phyloP scores from a whole-genome alignment of 2,329 filamentous ascomycete species.

The Lachnellula occidentalis region DNA sequence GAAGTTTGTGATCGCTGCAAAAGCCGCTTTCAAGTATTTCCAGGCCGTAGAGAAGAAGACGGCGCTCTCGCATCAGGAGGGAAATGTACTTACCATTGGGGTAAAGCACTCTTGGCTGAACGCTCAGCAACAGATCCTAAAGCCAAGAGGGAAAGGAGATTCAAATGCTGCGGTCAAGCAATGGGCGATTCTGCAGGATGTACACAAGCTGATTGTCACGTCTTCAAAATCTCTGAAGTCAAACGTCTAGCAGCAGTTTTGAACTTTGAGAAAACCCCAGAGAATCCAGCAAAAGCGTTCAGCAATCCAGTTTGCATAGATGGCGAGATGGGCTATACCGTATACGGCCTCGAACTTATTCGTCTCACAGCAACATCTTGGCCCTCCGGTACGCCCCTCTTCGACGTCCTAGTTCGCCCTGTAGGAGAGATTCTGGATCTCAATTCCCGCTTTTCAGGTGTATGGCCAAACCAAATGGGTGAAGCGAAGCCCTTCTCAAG shows the following conservation, averaged over 20 bases:
- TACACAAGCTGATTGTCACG: constrained; percentile 64
- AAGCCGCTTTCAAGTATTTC: constrained; percentile 86
- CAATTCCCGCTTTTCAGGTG: constrained; percentile 88
- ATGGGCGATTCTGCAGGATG: constrained; percentile 73
- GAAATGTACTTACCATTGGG: constrained; percentile 75
- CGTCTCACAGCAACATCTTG: constrained; percentile 85
- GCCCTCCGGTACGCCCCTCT: constrained; percentile 67
- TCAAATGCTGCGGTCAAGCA: constrained; percentile 72
- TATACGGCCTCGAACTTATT: constrained; percentile 79
- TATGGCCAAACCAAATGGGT: constrained; percentile 70
- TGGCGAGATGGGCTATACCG: constrained; percentile 97
- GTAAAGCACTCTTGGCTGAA: constrained; percentile 55
- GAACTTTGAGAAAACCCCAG: constrained; percentile 75
- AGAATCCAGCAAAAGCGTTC: constrained; percentile 46
- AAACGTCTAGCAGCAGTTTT: constrained; percentile 72
- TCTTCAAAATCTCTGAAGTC: constrained; percentile 76
- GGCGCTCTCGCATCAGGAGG: constrained; percentile 72
- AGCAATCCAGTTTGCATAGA: constrained; percentile 77
- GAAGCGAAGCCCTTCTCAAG: constrained; percentile 55
- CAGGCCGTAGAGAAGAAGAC: constrained; percentile 73
- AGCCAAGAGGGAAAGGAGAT: constrained; percentile 55
- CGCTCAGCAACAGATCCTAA: constrained; percentile 48
- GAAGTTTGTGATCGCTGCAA: constrained; percentile 86
- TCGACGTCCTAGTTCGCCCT: constrained; percentile 83
- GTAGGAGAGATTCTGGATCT: constrained; percentile 81